Conservation (phyloP, 495 filamentous ascomycete genomes). For the Penicillium alfredii region DNA sequence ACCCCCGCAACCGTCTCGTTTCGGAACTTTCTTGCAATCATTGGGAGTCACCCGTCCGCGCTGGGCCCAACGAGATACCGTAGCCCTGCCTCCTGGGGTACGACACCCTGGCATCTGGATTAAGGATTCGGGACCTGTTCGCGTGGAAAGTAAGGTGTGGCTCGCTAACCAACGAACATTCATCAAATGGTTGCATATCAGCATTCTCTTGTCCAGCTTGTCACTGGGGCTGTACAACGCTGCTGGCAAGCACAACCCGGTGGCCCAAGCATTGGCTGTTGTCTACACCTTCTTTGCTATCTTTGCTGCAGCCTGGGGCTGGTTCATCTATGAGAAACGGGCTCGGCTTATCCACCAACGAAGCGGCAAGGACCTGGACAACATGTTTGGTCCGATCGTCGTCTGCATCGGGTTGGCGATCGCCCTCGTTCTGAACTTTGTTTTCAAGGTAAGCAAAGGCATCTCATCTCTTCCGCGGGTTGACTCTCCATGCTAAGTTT, state of each 20-base stretch:
- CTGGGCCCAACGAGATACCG: slow-evolving; percentile 41
- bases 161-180: slow-evolving; percentile 97
- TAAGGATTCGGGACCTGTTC: slow-evolving; percentile 85
- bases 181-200: slow-evolving; percentile 95
- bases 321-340: slow-evolving; percentile 69
- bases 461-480: not conserved
- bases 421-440: slow-evolving; percentile 82
- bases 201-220: slow-evolving; percentile 73
- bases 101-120: slow-evolving; percentile 74
- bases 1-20: slow-evolving; percentile 29
- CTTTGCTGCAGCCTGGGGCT: slow-evolving; percentile 84
- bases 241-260: slow-evolving; percentile 60
- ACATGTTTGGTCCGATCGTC: slow-evolving; percentile 72
- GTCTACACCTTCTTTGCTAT: slow-evolving; percentile 77
- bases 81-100: slow-evolving; percentile 74
- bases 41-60: slow-evolving; percentile 70
- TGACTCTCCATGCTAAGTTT: not conserved
- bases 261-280: slow-evolving; percentile 70
- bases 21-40: slow-evolving; percentile 59
- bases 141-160: slow-evolving; percentile 97
- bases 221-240: slow-evolving; percentile 85
- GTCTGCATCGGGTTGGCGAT: slow-evolving; percentile 73
- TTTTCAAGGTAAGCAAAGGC: slow-evolving; percentile 64
- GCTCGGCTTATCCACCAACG: slow-evolving; percentile 72
- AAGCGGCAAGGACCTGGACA: slow-evolving; percentile 91